Evolutionary conservation across 2,329 filamentous ascomycete genomes (phyloP).

Genomic region (Whalleya microplaca): DNA sequence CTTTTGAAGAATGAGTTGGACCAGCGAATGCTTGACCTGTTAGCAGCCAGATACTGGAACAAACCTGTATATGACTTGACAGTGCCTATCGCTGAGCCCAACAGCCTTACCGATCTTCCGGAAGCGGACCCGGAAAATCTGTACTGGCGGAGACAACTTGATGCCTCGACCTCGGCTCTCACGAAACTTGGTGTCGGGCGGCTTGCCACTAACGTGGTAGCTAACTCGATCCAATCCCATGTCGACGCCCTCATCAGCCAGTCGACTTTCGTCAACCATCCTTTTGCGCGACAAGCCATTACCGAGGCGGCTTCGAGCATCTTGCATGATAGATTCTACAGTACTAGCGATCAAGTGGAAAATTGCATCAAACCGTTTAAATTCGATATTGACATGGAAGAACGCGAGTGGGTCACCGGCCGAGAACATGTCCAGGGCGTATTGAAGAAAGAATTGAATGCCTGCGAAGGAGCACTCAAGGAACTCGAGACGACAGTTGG

Average conservation of each 20-base stretch:
- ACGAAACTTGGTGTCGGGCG: conserved; percentile 95
- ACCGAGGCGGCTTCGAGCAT: conserved; percentile 88
- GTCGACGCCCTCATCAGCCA: conserved; percentile 77
- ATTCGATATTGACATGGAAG: conserved; percentile 94
- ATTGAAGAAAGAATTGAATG: conserved; percentile 84
- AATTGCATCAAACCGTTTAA: conserved; percentile 99
- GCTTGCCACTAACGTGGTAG: conserved; percentile 88
- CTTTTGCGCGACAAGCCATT: conserved; percentile 91
- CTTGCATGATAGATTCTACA: conserved; percentile 91
- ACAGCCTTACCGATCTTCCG: conserved; percentile 77
- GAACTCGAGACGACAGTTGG: conserved; percentile 77
- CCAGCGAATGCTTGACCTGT: conserved; percentile 88
- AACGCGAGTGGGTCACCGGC: conserved; percentile 83
- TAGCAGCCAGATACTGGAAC: conserved; percentile 97
- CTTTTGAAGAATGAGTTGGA: conserved; percentile 91
- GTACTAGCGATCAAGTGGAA: conserved; percentile 96
- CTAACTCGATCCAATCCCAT: conserved; percentile 82
- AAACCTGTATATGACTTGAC: conserved; percentile 87
- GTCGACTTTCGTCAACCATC: conserved; percentile 87
- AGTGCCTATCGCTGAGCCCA: conserved; percentile 65
- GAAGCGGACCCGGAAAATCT: conserved; percentile 83
- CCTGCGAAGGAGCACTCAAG: conserved; percentile 79
- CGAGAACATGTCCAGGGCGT: conserved; percentile 80
- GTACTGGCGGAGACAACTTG: conserved; percentile 93
- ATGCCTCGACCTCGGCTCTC: conserved; percentile 85